Evolutionary conservation across 1,284 basidiomycete species (phyloP).

Genomic region (Violaceomyces palustris): DNA sequence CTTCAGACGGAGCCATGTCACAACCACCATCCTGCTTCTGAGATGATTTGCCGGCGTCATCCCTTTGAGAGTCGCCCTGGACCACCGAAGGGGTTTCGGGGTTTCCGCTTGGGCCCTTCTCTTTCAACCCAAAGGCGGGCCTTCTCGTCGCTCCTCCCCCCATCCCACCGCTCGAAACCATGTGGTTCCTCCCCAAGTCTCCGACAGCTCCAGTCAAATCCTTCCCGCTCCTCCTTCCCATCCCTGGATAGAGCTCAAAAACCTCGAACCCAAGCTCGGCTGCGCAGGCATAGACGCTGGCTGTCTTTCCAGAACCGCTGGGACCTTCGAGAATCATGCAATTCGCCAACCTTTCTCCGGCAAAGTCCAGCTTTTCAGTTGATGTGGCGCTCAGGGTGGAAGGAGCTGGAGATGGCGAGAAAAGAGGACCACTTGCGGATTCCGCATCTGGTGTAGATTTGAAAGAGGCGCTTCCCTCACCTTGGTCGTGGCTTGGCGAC

Average conservation of each 20-base stretch:
- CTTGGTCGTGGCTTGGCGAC: not conserved
- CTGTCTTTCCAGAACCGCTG: slow-evolving; percentile 43
- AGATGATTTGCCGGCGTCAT: not conserved
- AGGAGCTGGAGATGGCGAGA: slow-evolving; percentile 2
- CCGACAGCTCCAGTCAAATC: slow-evolving; percentile 78
- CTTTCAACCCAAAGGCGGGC: no score
- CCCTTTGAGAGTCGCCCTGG: not conserved
- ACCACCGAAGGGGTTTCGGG: not conserved
- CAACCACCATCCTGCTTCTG: no score
- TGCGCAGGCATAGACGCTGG: slow-evolving; percentile 49
- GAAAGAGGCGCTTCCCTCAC: not conserved
- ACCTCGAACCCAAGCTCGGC: slow-evolving; percentile 82
- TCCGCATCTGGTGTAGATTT: not conserved
- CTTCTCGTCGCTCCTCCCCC: slow-evolving; percentile 30
- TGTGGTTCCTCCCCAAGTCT: slow-evolving; percentile 77
- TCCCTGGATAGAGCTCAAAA: slow-evolving; percentile 95
- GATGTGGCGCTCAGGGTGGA: not conserved
- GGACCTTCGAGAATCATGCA: slow-evolving; percentile 68
- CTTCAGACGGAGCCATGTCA: no score
- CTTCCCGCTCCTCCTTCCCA: slow-evolving; percentile 69
- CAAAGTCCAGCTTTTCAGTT: not conserved
- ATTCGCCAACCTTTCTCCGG: slow-evolving; percentile 28
- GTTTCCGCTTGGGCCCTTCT: no score
- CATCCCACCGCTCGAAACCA: slow-evolving; percentile 39
- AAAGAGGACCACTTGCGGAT: not conserved